These are phyloP conservation scores for Suhomyces bokatorum DNA, from an alignment of 1,139 yeast species.

Conservation along the genomic window DNA sequence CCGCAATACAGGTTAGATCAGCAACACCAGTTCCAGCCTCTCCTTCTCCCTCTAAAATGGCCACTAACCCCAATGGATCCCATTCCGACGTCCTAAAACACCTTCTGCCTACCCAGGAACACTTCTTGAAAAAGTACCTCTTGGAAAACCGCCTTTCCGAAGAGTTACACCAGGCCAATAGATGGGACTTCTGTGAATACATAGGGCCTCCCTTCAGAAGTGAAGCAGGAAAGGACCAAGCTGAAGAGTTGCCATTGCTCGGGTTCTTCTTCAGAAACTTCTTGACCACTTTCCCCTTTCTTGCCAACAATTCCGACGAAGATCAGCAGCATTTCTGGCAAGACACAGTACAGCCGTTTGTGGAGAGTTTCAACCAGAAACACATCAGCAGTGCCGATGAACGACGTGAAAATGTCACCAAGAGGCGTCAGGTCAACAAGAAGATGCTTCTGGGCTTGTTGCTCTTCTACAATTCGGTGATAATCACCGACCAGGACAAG, in stretches of 20 bases:
- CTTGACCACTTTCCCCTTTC: slow-evolving; percentile 71
- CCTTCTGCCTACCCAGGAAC: slow-evolving; percentile 62
- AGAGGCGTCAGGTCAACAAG: slow-evolving; percentile 62
- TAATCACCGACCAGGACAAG: slow-evolving; percentile 61
- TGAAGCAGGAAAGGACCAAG: slow-evolving; percentile 13
- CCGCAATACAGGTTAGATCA: slow-evolving; percentile 7
- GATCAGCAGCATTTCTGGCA: slow-evolving; percentile 71
- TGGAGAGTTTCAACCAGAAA: slow-evolving; percentile 72
- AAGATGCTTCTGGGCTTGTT: slow-evolving; percentile 63
- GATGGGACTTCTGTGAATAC: slow-evolving; percentile 57
- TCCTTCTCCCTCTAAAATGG: background rate
- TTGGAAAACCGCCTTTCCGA: slow-evolving; percentile 58
- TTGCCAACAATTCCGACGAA: slow-evolving; percentile 47
- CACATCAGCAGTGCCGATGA: slow-evolving; percentile 67
- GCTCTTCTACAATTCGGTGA: slow-evolving; percentile 72
- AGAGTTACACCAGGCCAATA: slow-evolving; percentile 61
- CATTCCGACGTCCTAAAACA: background rate
- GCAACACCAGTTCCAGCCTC: background rate
- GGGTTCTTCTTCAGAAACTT: slow-evolving; percentile 64
- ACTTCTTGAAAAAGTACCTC: slow-evolving; percentile 79
- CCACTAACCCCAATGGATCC: background rate
- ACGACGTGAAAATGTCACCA: slow-evolving; percentile 71
- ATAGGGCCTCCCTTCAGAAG: slow-evolving; percentile 72
- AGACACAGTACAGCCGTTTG: slow-evolving; percentile 72
- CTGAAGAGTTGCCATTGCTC: slow-evolving; percentile 50